Conservation (phyloP, 371 early-diverging fungal species). For the Mortierella sp. region DNA sequence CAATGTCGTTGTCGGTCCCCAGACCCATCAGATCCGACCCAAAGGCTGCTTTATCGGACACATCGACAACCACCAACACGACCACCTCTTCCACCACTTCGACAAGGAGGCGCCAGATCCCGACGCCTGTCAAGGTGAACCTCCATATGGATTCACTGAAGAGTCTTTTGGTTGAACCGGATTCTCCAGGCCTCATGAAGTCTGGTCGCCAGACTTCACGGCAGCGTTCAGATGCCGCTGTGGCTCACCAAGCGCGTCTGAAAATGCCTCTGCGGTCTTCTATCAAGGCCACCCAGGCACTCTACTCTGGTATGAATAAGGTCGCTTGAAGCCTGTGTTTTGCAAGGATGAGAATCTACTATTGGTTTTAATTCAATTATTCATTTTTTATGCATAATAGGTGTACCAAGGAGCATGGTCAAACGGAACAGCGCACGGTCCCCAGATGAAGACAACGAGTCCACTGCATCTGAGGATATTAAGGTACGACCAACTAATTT, state of each 20-base stretch:
- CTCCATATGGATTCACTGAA: constrained; percentile 55
- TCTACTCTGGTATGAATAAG: constrained; percentile 38
- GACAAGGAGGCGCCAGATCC: constrained; percentile 20
- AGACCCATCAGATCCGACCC: not conserved
- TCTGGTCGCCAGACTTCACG: constrained; percentile 28
- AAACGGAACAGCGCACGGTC: constrained; percentile 37
- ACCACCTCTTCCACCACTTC: not conserved
- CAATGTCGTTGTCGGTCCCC: not conserved
- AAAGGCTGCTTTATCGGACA: not conserved
- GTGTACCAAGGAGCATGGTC: constrained; percentile 29
- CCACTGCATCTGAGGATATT: constrained; percentile 44
- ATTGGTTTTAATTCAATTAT: not conserved
- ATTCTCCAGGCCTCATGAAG: constrained; percentile 29
- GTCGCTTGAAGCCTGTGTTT: too few relatives aligned
- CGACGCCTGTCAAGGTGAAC: constrained; percentile 30
- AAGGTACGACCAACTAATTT: constrained; percentile 14
- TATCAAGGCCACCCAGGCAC: constrained; percentile 37
- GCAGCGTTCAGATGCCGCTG: constrained; percentile 40
- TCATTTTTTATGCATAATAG: constrained; percentile 7
- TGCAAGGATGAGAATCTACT: not conserved
- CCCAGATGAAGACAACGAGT: constrained; percentile 48
- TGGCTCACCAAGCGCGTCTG: constrained; percentile 48
- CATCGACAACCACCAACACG: not conserved
- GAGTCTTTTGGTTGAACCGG: constrained; percentile 41
- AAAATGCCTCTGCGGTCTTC: constrained; percentile 49